Conservation (phyloP, 805 yeast genomes). For the Zygosaccharomyces lentus region DNA sequence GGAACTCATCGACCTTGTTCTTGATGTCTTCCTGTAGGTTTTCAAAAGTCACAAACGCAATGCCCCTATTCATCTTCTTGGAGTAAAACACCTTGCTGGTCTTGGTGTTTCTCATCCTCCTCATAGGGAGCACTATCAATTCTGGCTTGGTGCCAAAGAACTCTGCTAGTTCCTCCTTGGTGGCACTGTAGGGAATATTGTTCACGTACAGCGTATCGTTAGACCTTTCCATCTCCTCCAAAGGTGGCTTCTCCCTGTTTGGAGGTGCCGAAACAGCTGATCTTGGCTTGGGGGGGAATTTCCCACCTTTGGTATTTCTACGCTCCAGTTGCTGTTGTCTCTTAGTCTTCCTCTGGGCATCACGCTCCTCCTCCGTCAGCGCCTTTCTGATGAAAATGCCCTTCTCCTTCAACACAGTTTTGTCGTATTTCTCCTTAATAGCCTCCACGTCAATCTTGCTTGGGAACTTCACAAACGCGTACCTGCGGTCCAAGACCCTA, state of each 20-base stretch:
- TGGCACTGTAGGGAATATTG: constrained; percentile 57
- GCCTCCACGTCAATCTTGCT: constrained; percentile 30
- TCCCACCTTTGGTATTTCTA: constrained; percentile 12
- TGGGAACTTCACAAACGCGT: constrained; percentile 34
- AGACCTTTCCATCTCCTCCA: constrained; percentile 39
- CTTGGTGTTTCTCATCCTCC: constrained; percentile 29
- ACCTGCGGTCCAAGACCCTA: constrained; percentile 27
- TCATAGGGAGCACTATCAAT: constrained; percentile 51
- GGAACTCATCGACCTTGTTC: constrained; percentile 61
- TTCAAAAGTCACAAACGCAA: constrained; percentile 55
- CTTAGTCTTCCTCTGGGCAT: constrained; percentile 16
- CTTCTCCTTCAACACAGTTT: constrained; percentile 30
- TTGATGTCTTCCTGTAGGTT: constrained; percentile 44
- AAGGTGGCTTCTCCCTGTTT: constrained; percentile 34
- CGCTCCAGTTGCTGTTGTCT: constrained; percentile 12
- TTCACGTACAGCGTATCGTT: constrained; percentile 56
- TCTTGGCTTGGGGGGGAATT: constrained; percentile 13
- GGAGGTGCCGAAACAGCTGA: constrained; percentile 26
- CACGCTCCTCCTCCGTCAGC: constrained; percentile 22
- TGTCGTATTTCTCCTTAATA: constrained; percentile 30
- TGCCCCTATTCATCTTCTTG: constrained; percentile 47
- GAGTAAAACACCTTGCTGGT: constrained; percentile 36
- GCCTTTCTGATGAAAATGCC: constrained; percentile 34
- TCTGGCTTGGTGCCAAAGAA: constrained; percentile 48
- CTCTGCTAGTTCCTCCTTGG: constrained; percentile 51